A percentile compares a stretch with the other conserved stretches of the same genome.
phyloP scores from a whole-genome alignment of 805 yeast species.

The Priceomyces carsonii region DNA sequence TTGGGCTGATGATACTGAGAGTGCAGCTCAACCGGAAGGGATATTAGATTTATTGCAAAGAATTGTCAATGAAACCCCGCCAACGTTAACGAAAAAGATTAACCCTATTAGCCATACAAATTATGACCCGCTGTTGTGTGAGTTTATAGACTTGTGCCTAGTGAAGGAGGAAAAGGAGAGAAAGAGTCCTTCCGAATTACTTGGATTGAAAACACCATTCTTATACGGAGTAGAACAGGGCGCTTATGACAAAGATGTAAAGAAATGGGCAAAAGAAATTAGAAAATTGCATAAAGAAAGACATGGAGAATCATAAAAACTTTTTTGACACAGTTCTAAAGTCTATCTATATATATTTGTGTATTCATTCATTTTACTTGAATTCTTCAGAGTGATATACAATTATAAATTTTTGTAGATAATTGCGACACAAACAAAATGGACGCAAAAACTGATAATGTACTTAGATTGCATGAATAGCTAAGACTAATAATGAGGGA shows the following conservation, averaged over 20 bases:
- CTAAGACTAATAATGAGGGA: too few species aligned
- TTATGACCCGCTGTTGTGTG: conserved; percentile 53
- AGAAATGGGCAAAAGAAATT: conserved; percentile 41
- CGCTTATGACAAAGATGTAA: conserved; percentile 35
- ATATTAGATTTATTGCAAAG: conserved; percentile 88
- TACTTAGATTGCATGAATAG: too few species aligned
- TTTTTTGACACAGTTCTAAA: not conserved
- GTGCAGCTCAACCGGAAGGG: conserved; percentile 65
- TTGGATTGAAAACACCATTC: conserved; percentile 35
- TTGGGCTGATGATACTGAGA: conserved; percentile 52
- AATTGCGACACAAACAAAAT: conserved; percentile 2
- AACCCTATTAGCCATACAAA: conserved; percentile 24
- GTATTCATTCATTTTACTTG: too few species aligned
- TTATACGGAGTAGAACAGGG: conserved; percentile 32
- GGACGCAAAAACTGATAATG: too few species aligned
- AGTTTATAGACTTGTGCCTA: conserved; percentile 73
- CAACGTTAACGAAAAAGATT: conserved; percentile 49
- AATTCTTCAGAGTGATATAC: too few species aligned
- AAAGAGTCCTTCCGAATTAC: conserved; percentile 71
- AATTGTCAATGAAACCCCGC: conserved; percentile 92
- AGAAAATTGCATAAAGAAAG: conserved; percentile 33
- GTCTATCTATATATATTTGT: too few species aligned
- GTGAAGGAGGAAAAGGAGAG: conserved; percentile 67
- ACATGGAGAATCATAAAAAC: conserved; percentile 8
- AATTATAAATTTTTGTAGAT: too few species aligned